Conservation (phyloP, 2,329 filamentous ascomycete species). For the Lachnellula cervina region DNA sequence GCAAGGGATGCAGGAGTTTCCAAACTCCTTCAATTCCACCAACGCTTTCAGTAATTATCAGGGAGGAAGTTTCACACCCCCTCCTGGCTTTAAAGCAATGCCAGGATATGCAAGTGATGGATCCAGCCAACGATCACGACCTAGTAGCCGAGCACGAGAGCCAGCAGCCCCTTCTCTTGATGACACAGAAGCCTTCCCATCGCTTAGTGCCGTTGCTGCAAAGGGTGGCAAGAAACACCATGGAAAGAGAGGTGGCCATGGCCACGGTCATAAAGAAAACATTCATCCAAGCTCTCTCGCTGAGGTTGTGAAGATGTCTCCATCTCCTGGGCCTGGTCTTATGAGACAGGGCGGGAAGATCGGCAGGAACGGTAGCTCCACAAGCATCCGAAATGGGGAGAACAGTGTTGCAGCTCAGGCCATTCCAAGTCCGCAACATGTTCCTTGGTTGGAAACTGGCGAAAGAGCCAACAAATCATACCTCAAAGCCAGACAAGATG, state of each 20-base stretch:
- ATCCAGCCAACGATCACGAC: slow-evolving; percentile 73
- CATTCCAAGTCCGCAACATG: slow-evolving; percentile 82
- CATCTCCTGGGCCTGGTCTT: slow-evolving; percentile 66
- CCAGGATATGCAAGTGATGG: slow-evolving; percentile 52
- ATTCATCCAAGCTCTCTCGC: slow-evolving; percentile 72
- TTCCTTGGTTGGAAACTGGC: slow-evolving; percentile 95
- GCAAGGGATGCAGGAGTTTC: slow-evolving; percentile 54
- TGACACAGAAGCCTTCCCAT: slow-evolving; percentile 93
- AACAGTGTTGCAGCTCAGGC: slow-evolving; percentile 77
- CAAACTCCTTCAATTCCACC: slow-evolving; percentile 37
- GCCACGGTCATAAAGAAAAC: slow-evolving; percentile 64
- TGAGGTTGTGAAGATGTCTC: slow-evolving; percentile 93
- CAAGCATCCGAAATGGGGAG: slow-evolving; percentile 62
- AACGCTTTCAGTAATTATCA: slow-evolving; percentile 49
- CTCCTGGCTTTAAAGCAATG: slow-evolving; percentile 64
- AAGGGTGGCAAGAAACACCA: slow-evolving; percentile 89
- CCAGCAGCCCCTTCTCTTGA: slow-evolving; percentile 74
- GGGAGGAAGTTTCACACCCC: slow-evolving; percentile 53
- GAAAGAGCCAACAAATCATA: slow-evolving; percentile 89
- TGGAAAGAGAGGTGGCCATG: slow-evolving; percentile 82
- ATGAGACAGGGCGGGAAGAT: slow-evolving; percentile 56
- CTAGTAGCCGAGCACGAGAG: slow-evolving; percentile 68
- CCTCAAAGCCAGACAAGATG: slow-evolving; percentile 88
- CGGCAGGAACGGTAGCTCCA: slow-evolving; percentile 59
- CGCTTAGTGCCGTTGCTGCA: slow-evolving; percentile 68